Conservation (phyloP, 495 filamentous ascomycete genomes). For the Trichocladium antarcticum region DNA sequence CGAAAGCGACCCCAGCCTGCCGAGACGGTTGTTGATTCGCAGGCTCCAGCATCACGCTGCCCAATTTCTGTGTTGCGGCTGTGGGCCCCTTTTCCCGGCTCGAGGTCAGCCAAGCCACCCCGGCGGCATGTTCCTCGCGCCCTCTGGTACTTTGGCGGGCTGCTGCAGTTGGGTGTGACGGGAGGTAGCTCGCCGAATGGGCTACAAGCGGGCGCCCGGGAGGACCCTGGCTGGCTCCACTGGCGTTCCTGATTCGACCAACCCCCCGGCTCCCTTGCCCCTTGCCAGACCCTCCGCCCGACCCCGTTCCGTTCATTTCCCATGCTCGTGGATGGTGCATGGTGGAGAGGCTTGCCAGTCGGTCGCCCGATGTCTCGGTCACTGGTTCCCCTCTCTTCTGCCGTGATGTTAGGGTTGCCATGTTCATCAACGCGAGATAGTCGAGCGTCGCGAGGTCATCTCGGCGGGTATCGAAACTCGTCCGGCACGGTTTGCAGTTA, state of each 20-base stretch:
- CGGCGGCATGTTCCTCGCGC: slow-evolving; percentile 14
- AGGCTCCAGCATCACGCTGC: background rate
- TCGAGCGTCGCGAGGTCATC: too few relatives aligned
- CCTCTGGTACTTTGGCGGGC: slow-evolving; percentile 12
- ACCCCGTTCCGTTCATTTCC: slow-evolving; percentile 20
- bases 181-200: slow-evolving; percentile 15
- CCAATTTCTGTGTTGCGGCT: slow-evolving; percentile 22
- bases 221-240: slow-evolving; percentile 9
- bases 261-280: slow-evolving; percentile 10
- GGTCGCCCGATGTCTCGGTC: slow-evolving; percentile 11
- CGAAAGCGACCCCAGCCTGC: background rate
- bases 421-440: too few relatives aligned
- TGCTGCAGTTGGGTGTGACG: slow-evolving; percentile 4
- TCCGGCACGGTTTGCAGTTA: slow-evolving; percentile 4
- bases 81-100: slow-evolving; percentile 15
- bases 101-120: slow-evolving; percentile 12
- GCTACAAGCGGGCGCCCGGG: slow-evolving; percentile 15
- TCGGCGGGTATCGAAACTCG: background rate
- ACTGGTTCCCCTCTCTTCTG: slow-evolving; percentile 7
- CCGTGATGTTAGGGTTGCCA: slow-evolving; percentile 6
- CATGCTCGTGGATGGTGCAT: slow-evolving; percentile 1
- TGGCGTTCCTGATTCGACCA: slow-evolving; percentile 25
- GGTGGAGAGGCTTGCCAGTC: slow-evolving; percentile 4
- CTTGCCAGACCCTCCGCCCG: slow-evolving; percentile 12
- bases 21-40: slow-evolving; percentile 11